Evolutionary conservation across 495 filamentous ascomycete genomes (phyloP), one percentile per base, ranked within the genome.

Genomic region (Neurospora sp.): DNA sequence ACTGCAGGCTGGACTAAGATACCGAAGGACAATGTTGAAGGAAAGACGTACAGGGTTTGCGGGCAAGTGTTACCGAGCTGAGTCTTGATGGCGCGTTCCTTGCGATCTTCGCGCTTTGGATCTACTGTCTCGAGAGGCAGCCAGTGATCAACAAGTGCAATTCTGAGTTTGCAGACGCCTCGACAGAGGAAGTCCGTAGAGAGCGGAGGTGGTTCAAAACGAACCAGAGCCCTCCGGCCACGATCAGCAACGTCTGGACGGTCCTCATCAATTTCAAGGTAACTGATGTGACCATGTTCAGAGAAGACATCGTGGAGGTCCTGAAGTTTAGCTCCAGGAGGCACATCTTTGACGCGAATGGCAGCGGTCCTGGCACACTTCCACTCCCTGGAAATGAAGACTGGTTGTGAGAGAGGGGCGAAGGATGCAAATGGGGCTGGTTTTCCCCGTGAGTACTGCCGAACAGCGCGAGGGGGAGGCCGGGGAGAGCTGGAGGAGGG

Each of bases 11-110:
- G 73, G 37, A 82, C 72, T 75, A 88, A 83, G 27, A 91, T 73
- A 1, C 90, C 90, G 71, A 92, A 89, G 38, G 84, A 79, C 10
- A 90, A 69, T 3, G 74, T 72, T 1, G 69, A 17, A 8, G 82
- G 80, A 7, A 69, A 42, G 16, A 89, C 71, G 3, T 35, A 79
- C 73, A 81, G 69, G 9, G 68, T 68, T 22, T 68, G n/a, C 1
- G 79, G 78, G 71, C 82, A 83, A 6, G 27, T 27, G 48, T 75
- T 78, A 0, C 79, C 81, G 17, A 77, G 53, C 2, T 79, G 77
- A 12, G 78, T 76, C 16, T 38, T 75, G 39, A 81, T 31, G 0
- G 38, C 73, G 4, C n/a, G 37, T 1, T 70, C 69, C 2, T 77
- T 70, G 16, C 6, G 5, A 8, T 31, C 27, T 8, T 65, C 53